Conservation (phyloP, 495 filamentous ascomycete species). For the Xylaria scruposa region DNA sequence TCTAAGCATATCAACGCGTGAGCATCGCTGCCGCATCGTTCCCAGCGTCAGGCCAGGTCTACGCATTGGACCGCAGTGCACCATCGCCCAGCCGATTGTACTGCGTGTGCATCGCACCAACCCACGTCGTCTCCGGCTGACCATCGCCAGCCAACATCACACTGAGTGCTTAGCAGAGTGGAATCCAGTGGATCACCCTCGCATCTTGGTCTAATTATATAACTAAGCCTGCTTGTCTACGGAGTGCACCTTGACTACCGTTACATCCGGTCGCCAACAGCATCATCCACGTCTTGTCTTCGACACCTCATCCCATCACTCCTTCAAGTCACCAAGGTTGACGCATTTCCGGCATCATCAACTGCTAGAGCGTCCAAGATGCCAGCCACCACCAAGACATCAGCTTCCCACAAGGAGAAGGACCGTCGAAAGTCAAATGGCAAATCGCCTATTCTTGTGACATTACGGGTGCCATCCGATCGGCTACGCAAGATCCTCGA, state of each 20-base stretch:
- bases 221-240: constrained; percentile 30
- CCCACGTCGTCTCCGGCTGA: constrained; percentile 17
- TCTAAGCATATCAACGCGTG: constrained; percentile 4
- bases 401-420: constrained; percentile 53
- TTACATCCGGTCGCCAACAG: constrained; percentile 16
- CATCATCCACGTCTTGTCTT: constrained; percentile 27
- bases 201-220: constrained; percentile 36
- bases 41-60: constrained; percentile 3
- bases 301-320: constrained; percentile 23
- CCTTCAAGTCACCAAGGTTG: background rate
- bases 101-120: constrained; percentile 24
- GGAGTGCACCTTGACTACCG: constrained; percentile 13
- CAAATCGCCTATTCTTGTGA: constrained; percentile 44
- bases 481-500: constrained; percentile 54
- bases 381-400: constrained; percentile 50
- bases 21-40: constrained; percentile 19
- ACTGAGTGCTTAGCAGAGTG: constrained; percentile 20
- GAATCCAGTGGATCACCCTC: constrained; percentile 38
- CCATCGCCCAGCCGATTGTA: constrained; percentile 20
- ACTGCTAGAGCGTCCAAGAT: constrained; percentile 42
- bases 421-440: constrained; percentile 53
- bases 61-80: constrained; percentile 21
- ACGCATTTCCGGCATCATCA: constrained; percentile 24
- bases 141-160: constrained; percentile 23
- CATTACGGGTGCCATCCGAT: constrained; percentile 45